phyloP scores from a whole-genome alignment of 345 rosid species.

The Linum trigynum region DNA sequence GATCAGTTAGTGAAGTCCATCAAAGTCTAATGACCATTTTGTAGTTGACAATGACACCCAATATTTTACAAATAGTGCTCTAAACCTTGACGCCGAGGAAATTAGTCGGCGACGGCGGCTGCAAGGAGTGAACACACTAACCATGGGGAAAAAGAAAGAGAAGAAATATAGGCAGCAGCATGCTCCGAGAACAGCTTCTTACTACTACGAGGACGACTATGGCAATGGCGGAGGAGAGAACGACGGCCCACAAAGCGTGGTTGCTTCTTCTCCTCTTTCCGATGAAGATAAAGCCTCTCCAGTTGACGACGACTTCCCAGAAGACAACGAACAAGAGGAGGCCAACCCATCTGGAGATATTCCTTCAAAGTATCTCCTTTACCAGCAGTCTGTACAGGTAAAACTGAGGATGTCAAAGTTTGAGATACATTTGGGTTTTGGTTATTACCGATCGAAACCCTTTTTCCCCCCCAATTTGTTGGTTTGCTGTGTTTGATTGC shows the following conservation, averaged over 20 bases:
- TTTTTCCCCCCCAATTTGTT: background rate
- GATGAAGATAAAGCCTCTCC: conserved; percentile 15
- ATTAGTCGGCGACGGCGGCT: background rate
- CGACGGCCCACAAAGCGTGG: conserved; percentile 13
- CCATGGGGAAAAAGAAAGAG: conserved; percentile 34
- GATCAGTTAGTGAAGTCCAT: no score
- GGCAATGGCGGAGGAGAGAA: conserved; percentile 23
- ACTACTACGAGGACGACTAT: conserved; percentile 18
- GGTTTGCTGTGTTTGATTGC: background rate
- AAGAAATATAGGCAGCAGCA: conserved; percentile 58
- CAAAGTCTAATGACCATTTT: no score
- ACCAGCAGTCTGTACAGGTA: conserved; percentile 87
- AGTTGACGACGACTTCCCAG: conserved; percentile 12
- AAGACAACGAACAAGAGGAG: conserved; percentile 22
- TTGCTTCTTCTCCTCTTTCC: conserved; percentile 20
- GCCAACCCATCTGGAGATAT: conserved; percentile 24
- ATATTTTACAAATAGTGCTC: no score
- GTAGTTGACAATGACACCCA: no score
- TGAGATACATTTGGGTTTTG: background rate
- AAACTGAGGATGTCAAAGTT: background rate
- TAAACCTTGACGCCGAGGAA: background rate
- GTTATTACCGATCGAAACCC: no score
- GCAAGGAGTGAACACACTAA: background rate
- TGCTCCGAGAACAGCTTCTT: conserved; percentile 34
- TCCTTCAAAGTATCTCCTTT: conserved; percentile 73